Conservation (phyloP, 306 rosid genomes). For the Glycine latifolia region DNA sequence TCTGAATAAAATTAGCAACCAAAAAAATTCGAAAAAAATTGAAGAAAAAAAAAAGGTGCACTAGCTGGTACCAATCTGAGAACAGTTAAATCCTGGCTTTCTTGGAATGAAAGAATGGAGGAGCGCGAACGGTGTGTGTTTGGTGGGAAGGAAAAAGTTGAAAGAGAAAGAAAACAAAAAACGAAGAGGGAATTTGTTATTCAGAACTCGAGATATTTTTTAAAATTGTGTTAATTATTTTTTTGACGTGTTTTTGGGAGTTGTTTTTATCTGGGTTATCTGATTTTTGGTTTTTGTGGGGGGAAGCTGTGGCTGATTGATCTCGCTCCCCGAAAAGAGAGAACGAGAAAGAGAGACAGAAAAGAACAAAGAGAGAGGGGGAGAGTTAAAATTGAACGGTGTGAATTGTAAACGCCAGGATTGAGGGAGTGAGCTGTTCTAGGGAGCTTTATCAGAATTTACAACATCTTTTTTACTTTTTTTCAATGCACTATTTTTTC, state of each 20-base stretch:
- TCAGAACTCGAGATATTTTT: constrained; percentile 55
- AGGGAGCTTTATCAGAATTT: constrained; percentile 44
- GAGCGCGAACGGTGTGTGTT: constrained; percentile 62
- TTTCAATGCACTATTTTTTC: too few species aligned
- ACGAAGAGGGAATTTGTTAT: background rate
- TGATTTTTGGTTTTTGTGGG: background rate
- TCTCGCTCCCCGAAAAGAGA: constrained; percentile 29
- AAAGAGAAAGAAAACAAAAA: constrained; percentile 24
- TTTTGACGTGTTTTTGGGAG: background rate
- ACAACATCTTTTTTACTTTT: background rate
- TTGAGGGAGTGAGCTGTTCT: constrained; percentile 36
- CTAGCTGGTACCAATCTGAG: constrained; percentile 22
- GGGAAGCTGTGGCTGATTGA: background rate
- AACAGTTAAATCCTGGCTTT: constrained; percentile 39
- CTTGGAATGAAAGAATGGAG: constrained; percentile 39
- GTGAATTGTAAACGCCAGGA: constrained; percentile 2
- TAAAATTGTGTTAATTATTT: background rate
- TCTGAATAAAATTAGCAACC: constrained; percentile 39
- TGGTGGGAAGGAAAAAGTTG: constrained; percentile 66
- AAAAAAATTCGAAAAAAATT: background rate
- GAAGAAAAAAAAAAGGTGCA: background rate
- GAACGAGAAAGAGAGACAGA: constrained; percentile 10
- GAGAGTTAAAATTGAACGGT: constrained; percentile 15
- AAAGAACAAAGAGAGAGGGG: background rate
- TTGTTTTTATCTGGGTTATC: constrained; percentile 36